Evolutionary conservation across 73 alveolate genomes (phyloP), one percentile per base, ranked within the genome.

Genomic region (Blepharisma stoltei): DNA sequence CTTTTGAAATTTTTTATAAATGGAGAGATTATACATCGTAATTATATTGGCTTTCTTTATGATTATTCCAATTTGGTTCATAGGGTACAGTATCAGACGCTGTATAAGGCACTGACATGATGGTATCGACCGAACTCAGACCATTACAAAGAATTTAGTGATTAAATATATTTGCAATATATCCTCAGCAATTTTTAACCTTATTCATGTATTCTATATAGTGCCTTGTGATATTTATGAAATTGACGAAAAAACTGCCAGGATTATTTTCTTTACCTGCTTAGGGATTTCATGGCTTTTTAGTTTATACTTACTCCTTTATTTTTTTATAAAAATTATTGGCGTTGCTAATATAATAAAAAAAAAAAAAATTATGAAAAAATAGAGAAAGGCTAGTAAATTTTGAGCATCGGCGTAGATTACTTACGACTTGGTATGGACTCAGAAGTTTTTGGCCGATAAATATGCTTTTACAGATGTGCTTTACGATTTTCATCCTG

Each of bases 371-470:
- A n/a, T n/a, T n/a, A n/a, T n/a, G n/a, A n/a, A n/a, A n/a, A n/a
- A n/a, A n/a, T n/a, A n/a, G n/a, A n/a, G n/a, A n/a, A n/a, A n/a
- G n/a, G n/a, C n/a, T n/a, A 9, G 73, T 60, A 14, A 14, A 60
- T 25, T 60, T 60, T 60, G 73, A 60, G 18, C 23, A 60, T 38
- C 23, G 46, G 18, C 73, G 73, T 2, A 14, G 73, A 14, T 38
- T 60, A 18, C 0, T 9, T 20, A 2, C 73, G 2, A 14, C 14
- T 14, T 60, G 73, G 73, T 38, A 38, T 20, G 73, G 73, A 8
- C 73, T 14, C n/a, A n/a, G 73, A 20, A 20, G 38, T 9, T 60
- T 20, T 25, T 60, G 73, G 73, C 18, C 23, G 18, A 2, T 60
- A 38, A 38, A 25, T 14, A 14, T 60, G 14, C 14, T 60, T 14